Percentiles rank a stretch among this genome's conserved stretches.
phyloP scores from a whole-genome alignment of 129 eudicot genomes.

The Helianthus tuberosus region DNA sequence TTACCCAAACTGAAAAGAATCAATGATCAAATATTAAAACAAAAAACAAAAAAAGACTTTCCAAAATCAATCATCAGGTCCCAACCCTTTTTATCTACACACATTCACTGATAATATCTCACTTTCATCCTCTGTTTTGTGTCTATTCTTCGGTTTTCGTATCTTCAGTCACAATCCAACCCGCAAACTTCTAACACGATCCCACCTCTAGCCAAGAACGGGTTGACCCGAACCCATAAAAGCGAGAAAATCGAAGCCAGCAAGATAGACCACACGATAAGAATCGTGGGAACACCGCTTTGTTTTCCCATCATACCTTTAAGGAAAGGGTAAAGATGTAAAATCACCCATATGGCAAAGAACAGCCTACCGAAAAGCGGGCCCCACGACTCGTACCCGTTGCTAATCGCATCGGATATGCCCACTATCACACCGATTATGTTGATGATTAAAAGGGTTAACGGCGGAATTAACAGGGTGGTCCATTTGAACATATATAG shows the following conservation, averaged over 20 bases:
- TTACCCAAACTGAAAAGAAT: conserved; percentile 53
- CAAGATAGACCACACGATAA: conserved; percentile 81
- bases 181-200: conserved; percentile 80
- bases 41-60: conserved; percentile 34
- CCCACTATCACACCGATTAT: conserved; percentile 76
- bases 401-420: conserved; percentile 73
- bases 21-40: conserved; percentile 36
- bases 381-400: conserved; percentile 89
- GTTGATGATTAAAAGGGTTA: conserved; percentile 68
- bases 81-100: conserved; percentile 57
- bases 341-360: conserved; percentile 88
- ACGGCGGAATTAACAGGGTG: conserved; percentile 66
- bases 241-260: conserved; percentile 80
- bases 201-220: conserved; percentile 63
- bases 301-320: conserved; percentile 92
- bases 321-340: conserved; percentile 91
- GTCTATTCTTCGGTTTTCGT: conserved; percentile 11
- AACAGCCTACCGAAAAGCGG: conserved; percentile 75
- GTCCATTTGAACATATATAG: conserved; percentile 89
- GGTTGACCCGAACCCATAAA: conserved; percentile 82
- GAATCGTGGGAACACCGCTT: conserved; percentile 60
- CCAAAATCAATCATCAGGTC: conserved; percentile 49
- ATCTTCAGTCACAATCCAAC: conserved; percentile 67
- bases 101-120: conserved; percentile 39
- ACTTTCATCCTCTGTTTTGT: background rate